phyloP scores from a whole-genome alignment of 352 stramenopile species.

The Phytophthora pini region DNA sequence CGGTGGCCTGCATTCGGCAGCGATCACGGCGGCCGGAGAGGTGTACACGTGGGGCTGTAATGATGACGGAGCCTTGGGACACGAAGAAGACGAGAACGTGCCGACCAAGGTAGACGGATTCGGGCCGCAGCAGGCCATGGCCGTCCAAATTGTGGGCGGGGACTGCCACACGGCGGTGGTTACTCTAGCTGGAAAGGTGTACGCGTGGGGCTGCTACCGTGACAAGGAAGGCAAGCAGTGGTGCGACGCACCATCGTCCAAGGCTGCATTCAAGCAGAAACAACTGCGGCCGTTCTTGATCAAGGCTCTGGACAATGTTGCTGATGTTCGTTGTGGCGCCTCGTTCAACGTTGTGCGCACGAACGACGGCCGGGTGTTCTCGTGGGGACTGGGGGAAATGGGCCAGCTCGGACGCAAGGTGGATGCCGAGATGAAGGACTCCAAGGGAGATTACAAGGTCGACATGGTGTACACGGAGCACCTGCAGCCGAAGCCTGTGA shows the following conservation, averaged over 20 bases:
- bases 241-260: conserved; percentile 74
- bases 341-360: conserved; percentile 88
- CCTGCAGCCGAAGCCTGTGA: conserved; percentile 78
- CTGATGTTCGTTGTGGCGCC: conserved; percentile 84
- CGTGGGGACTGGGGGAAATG: conserved; percentile 92
- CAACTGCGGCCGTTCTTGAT: conserved; percentile 71
- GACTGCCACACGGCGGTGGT: conserved; percentile 95
- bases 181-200: conserved; percentile 90
- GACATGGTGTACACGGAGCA: conserved; percentile 83
- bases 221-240: conserved; percentile 97
- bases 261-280: conserved; percentile 84
- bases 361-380: conserved; percentile 89
- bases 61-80: conserved; percentile 91
- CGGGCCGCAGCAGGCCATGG: conserved; percentile 42
- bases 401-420: conserved; percentile 85
- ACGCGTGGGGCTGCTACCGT: conserved; percentile 96
- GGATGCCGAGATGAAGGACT: conserved; percentile 69
- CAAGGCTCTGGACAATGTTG: conserved; percentile 62
- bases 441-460: conserved; percentile 72
- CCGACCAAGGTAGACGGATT: conserved; percentile 70
- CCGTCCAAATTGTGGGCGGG: conserved; percentile 89
- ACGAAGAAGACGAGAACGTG: conserved; percentile 79
- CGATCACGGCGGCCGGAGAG: conserved; percentile 81
- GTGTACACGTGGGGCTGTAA: conserved; percentile 97
- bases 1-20: conserved; percentile 93